These are phyloP conservation scores for Rubia peregrina DNA, from an alignment of 305 asterid genomes.

Conservation along the genomic window DNA sequence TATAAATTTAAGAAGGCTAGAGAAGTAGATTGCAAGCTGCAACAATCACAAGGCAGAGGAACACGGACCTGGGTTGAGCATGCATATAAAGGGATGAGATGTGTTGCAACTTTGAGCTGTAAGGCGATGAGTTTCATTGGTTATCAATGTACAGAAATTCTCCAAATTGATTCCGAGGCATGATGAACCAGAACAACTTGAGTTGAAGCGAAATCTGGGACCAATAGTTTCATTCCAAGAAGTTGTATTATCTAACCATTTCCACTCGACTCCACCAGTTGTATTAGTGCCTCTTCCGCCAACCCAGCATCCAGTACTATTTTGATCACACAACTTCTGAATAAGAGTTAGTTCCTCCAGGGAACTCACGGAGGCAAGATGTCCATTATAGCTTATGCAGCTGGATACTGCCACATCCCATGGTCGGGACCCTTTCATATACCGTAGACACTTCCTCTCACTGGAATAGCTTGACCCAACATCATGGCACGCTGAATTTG, in stretches of 20 bases:
- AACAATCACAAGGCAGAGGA: not conserved
- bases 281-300: conserved; percentile 53
- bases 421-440: conserved; percentile 37
- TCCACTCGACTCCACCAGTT: conserved; percentile 37
- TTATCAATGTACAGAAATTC: conserved; percentile 45
- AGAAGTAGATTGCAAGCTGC: not conserved
- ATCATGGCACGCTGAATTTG: conserved; percentile 52
- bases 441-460: conserved; percentile 47
- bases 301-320: conserved; percentile 68
- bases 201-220: conserved; percentile 22
- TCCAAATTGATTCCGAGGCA: conserved; percentile 30
- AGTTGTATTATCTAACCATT: conserved; percentile 69
- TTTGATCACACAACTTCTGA: conserved; percentile 47
- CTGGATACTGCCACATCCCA: conserved; percentile 70
- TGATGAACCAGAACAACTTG: conserved; percentile 44
- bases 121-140: conserved; percentile 40
- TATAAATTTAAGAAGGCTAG: not conserved
- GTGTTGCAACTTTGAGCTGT: conserved; percentile 60
- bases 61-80: conserved; percentile 48
- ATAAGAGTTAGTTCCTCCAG: conserved; percentile 45
- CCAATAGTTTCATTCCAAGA: conserved; percentile 40
- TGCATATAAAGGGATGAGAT: conserved; percentile 61
- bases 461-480: conserved; percentile 52
- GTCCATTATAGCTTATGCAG: conserved; percentile 53
- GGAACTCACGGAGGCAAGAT: conserved; percentile 56